These are phyloP conservation scores for Auxenochlorella pyrenoidosa DNA, from an alignment of 139 green algal species.

Conservation along the genomic window DNA sequence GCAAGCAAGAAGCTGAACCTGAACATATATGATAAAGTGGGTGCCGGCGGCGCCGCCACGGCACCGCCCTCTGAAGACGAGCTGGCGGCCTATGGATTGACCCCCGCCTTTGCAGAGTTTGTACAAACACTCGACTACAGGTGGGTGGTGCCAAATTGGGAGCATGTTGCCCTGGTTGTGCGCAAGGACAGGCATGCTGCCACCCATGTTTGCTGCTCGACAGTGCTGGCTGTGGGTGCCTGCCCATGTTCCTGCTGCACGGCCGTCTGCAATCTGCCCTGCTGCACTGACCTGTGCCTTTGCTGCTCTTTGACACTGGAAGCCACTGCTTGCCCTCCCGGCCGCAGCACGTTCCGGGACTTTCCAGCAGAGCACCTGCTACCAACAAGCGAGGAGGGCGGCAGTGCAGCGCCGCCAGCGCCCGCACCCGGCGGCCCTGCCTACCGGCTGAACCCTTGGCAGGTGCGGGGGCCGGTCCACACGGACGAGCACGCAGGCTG, in stretches of 20 bases:
- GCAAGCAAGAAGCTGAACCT: slow-evolving; percentile 43
- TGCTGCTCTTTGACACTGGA: no score
- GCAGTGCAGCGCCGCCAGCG: neutral
- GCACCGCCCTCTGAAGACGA: slow-evolving; percentile 19
- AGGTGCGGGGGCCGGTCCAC: slow-evolving; percentile 21
- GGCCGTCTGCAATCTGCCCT: no score
- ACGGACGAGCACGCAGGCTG: neutral
- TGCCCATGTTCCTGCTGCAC: no score
- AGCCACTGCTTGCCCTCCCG: neutral
- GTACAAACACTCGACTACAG: slow-evolving; percentile 67
- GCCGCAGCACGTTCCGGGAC: slow-evolving; percentile 40
- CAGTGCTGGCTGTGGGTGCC: no score
- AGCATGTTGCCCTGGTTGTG: neutral
- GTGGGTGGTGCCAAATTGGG: slow-evolving; percentile 23
- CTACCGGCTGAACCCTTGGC: slow-evolving; percentile 68
- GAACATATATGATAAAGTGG: slow-evolving; percentile 41
- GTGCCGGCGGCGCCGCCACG: neutral
- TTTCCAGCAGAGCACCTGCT: slow-evolving; percentile 56
- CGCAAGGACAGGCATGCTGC: no score
- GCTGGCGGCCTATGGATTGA: slow-evolving; percentile 62
- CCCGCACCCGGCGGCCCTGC: neutral
- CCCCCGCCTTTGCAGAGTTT: slow-evolving; percentile 60
- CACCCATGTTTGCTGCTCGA: no score
- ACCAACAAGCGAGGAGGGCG: neutral
- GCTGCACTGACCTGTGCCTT: no score